Base-by-base conservation (phyloP, 352 stramenopile genomes). In the Phytophthora capsici region DNA sequence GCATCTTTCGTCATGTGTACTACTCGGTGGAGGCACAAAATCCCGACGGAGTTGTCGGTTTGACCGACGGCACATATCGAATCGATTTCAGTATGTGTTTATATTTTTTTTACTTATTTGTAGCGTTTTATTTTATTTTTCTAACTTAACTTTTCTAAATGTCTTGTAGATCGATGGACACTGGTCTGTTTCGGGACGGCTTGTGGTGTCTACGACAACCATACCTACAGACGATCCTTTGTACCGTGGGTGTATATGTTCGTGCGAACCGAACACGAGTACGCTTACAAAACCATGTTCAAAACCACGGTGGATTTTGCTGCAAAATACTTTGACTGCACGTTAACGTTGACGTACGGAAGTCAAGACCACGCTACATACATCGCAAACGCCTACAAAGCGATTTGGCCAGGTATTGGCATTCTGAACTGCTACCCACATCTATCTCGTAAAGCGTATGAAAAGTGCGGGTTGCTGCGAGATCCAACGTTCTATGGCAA, bases 261-360 rank as follows among this genome's bases (percentile, higher is more conserved):
- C 16, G 50, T 57, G 6, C 13, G 36, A 7, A 57, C 36, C 1
- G 50, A 57, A 10, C 50, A 57, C n/a, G 22, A 57, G 38, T 28
- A 17, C 14, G 36, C 37, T 2, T 48, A 56, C 34, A 45, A 10
- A 0, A 3, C 6, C 13, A 14, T 56, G 32, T 36, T 56, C 12
- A 14, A 1, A 9, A 34, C 32, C 23, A 20, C 48, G 3, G 17
- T 30, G 6, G 30, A 34, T 0, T 56, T 26, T 25, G 30, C 48
- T 3, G n/a, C 3, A 0, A 28, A 37, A 0, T 38, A 43, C 17
- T 43, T 43, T 17, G 46, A 28, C 16, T 10, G 43, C 7, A 16
- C 8, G 6, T 16, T 56, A 1, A 12, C 8, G 3, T 7, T 57
- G 12, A 23, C 36, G 22, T 57, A 36, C 23, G 36, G 50, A 17